These are phyloP conservation scores for Talaromyces thailandensis DNA, from an alignment of 495 filamentous ascomycete genomes.

Conservation along the genomic window DNA sequence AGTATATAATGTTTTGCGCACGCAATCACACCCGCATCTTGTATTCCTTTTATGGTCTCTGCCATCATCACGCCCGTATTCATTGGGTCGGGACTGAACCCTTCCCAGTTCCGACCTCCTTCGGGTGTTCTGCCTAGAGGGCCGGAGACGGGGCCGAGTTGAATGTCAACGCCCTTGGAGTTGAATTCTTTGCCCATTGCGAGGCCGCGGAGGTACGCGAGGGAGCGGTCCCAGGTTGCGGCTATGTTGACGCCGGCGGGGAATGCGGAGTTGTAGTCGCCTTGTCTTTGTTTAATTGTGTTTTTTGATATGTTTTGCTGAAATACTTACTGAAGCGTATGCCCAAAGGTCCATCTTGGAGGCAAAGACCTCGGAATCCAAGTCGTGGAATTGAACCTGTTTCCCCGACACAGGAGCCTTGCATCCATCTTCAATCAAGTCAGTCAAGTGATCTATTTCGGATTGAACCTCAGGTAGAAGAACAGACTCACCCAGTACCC, in stretches of 20 bases:
- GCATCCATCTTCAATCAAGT: slow-evolving; percentile 45
- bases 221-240: slow-evolving; percentile 57
- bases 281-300: slow-evolving; percentile 2
- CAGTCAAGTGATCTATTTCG: background rate
- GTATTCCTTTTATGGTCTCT: slow-evolving; percentile 46
- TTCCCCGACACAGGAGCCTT: slow-evolving; percentile 68
- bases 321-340: slow-evolving; percentile 21
- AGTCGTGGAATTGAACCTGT: slow-evolving; percentile 41
- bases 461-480: background rate
- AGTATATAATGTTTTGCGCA: slow-evolving; percentile 50
- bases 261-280: slow-evolving; percentile 45
- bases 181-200: slow-evolving; percentile 50
- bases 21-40: slow-evolving; percentile 48
- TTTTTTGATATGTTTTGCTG: background rate
- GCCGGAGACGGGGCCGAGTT: slow-evolving; percentile 43
- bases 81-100: slow-evolving; percentile 62
- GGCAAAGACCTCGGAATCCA: slow-evolving; percentile 40
- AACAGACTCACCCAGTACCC: slow-evolving; percentile 51
- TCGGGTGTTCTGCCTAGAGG: slow-evolving; percentile 41
- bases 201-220: slow-evolving; percentile 56
- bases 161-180: slow-evolving; percentile 44
- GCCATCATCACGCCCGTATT: slow-evolving; percentile 46
- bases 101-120: slow-evolving; percentile 63
- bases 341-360: slow-evolving; percentile 46
- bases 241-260: slow-evolving; percentile 39